These are phyloP conservation scores for Yamadazyma songkhlaensis DNA, from an alignment of 1,139 yeast genomes.

Conservation along the genomic window DNA sequence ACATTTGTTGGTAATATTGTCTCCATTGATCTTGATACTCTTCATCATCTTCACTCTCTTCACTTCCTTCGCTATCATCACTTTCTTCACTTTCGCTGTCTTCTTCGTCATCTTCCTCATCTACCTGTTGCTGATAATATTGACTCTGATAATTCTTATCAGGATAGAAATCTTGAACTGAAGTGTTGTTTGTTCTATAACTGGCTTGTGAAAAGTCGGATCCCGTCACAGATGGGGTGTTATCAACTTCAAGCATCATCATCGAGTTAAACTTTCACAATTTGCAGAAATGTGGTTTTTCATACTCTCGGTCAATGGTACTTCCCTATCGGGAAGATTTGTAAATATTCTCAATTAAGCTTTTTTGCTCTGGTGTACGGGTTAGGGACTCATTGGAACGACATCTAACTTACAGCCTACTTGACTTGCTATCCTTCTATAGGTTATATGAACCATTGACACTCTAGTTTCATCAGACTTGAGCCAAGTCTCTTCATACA, in stretches of 20 bases:
- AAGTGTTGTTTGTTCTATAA: slow-evolving; percentile 34
- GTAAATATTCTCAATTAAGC: too few species aligned
- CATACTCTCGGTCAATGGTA: too few species aligned
- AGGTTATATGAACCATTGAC: too few species aligned
- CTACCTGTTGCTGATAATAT: not conserved
- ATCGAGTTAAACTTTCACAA: not conserved
- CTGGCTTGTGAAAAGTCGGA: slow-evolving; percentile 33
- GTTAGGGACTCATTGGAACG: too few species aligned
- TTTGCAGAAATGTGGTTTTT: too few species aligned
- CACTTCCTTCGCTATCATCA: slow-evolving; percentile 11
- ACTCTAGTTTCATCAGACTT: too few species aligned
- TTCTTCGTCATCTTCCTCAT: slow-evolving; percentile 17
- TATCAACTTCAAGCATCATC: slow-evolving; percentile 5
- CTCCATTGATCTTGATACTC: slow-evolving; percentile 15
- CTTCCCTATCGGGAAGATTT: too few species aligned
- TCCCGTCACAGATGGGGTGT: slow-evolving; percentile 21
- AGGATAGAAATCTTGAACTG: slow-evolving; percentile 19
- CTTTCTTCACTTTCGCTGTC: slow-evolving; percentile 16
- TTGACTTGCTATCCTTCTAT: too few species aligned
- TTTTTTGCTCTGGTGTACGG: too few species aligned
- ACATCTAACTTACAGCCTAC: too few species aligned
- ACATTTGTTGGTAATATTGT: slow-evolving; percentile 15
- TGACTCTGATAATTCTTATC: slow-evolving; percentile 1
- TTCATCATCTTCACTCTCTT: slow-evolving; percentile 5
- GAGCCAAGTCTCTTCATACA: too few species aligned